Evolutionary conservation across 192 early-diverging fungal genomes (phyloP), one percentile per base, ranked within the genome.

Genomic region (Coemansia sp.): DNA sequence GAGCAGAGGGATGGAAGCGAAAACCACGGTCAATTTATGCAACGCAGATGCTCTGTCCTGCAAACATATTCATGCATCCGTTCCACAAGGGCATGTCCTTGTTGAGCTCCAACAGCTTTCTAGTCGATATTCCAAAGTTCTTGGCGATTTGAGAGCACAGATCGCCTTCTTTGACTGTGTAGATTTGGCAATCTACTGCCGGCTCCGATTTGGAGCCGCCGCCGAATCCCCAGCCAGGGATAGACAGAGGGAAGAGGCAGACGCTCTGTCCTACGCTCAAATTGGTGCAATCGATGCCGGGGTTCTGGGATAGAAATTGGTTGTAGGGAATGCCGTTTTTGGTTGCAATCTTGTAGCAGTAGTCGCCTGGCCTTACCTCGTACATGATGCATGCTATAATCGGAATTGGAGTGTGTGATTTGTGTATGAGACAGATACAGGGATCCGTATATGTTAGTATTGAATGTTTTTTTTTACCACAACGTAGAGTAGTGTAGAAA

Each of bases 271-370:
- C 62, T 4, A 61, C 35, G 1, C 36, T 45, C 19, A 72, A 41
- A 28, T 45, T 30, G 2, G 53, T 57, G 24, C 69, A 72, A 36
- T 65, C 45, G 28, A 72, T 55, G 0, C 69, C 69, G 4, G 69
- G 69, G 42, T 72, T 72, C 28, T 72, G 69, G 4, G 33, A 33
- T 5, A 72, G 53, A 30, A 72, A 58, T 28, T 72, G 57, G 10
- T 44, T 19, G 33, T 72, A 72, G 8, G 62, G n/a, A 7, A 72
- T 72, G 14, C 53, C 53, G 44, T 72, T 72, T 39, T 19, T 18
- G 0, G 7, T 17, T 4, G 69, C 69, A 20, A 72, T 72, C 44
- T 65, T 72, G 62, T 72, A 72, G 58, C 69, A 72, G 40, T 72
- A 72, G 53, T 72, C 69, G 27, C 69, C 69, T 1, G 39, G 53